phyloP scores from a whole-genome alignment of 306 rosid genomes.

The Gastrolobium bilobum region DNA sequence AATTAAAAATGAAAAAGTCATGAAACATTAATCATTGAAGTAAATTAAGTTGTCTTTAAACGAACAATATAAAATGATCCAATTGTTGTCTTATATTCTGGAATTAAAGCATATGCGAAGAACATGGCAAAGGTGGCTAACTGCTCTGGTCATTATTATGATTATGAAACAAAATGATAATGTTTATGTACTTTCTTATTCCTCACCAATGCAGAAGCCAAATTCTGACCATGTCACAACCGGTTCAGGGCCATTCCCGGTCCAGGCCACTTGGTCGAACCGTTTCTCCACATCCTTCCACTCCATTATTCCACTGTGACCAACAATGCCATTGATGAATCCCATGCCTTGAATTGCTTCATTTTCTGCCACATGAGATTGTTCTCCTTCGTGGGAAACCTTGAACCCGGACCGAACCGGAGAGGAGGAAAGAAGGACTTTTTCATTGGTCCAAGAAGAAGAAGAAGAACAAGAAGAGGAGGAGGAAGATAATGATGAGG shows the following conservation, averaged over 20 bases:
- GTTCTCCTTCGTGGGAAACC: slow-evolving; percentile 18
- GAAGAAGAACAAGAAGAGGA: slow-evolving; percentile 44
- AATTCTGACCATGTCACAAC: slow-evolving; percentile 69
- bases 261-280: slow-evolving; percentile 61
- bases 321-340: slow-evolving; percentile 48
- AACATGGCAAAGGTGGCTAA: slow-evolving; percentile 58
- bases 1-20: slow-evolving; percentile 3
- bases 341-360: slow-evolving; percentile 48
- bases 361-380: slow-evolving; percentile 42
- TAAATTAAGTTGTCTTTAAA: slow-evolving; percentile 25
- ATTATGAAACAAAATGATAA: slow-evolving; percentile 32
- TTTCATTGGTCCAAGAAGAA: slow-evolving; percentile 46
- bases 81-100: slow-evolving; percentile 47
- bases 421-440: slow-evolving; percentile 32
- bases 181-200: slow-evolving; percentile 33
- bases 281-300: slow-evolving; percentile 76
- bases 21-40: slow-evolving; percentile 17
- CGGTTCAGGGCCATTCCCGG: slow-evolving; percentile 57
- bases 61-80: slow-evolving; percentile 34
- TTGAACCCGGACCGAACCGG: slow-evolving; percentile 52
- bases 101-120: slow-evolving; percentile 42
- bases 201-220: slow-evolving; percentile 88
- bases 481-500: slow-evolving; percentile 42
- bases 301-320: slow-evolving; percentile 54
- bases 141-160: slow-evolving; percentile 29